Conservation (phyloP, 2,329 filamentous ascomycete genomes). For the Hymenoscyphus salicellus region DNA sequence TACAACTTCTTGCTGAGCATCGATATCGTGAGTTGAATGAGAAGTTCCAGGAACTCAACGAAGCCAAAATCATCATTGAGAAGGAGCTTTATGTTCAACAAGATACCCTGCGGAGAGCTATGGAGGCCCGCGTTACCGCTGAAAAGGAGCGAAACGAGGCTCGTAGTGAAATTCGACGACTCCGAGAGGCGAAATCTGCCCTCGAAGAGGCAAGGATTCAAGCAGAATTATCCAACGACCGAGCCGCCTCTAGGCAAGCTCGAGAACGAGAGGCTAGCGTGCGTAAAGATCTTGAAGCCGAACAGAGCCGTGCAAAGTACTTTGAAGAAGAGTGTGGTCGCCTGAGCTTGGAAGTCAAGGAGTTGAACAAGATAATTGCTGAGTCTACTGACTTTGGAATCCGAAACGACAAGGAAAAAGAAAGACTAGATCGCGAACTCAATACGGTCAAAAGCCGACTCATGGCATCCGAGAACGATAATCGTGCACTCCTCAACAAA, state of each 20-base stretch:
- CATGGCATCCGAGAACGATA: slow-evolving; percentile 92
- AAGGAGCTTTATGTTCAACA: slow-evolving; percentile 97
- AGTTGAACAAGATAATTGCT: slow-evolving; percentile 80
- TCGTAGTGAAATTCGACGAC: slow-evolving; percentile 75
- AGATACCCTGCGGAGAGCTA: slow-evolving; percentile 81
- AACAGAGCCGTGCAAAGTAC: slow-evolving; percentile 71
- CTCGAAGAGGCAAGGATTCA: slow-evolving; percentile 82
- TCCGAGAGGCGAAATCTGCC: slow-evolving; percentile 79
- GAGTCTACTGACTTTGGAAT: slow-evolving; percentile 86
- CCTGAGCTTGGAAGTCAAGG: slow-evolving; percentile 76
- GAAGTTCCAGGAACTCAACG: slow-evolving; percentile 82
- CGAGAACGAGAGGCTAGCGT: slow-evolving; percentile 77
- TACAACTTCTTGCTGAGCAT: slow-evolving; percentile 85
- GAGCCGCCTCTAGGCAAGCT: slow-evolving; percentile 71
- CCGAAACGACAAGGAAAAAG: slow-evolving; percentile 90
- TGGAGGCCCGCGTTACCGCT: slow-evolving; percentile 73
- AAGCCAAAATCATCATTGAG: slow-evolving; percentile 94
- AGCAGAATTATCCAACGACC: slow-evolving; percentile 77
- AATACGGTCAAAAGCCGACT: slow-evolving; percentile 87
- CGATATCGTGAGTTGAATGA: slow-evolving; percentile 78
- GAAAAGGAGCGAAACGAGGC: slow-evolving; percentile 89
- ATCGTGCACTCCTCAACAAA: slow-evolving; percentile 91
- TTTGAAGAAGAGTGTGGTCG: slow-evolving; percentile 76
- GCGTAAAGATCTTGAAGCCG: slow-evolving; percentile 75
- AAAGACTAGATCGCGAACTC: slow-evolving; percentile 85